A percentile compares a stretch with the other conserved stretches of the same genome.
These are phyloP conservation scores for Allium cepa DNA, from an alignment of 106 monocot genomes.

Conservation along the genomic window DNA sequence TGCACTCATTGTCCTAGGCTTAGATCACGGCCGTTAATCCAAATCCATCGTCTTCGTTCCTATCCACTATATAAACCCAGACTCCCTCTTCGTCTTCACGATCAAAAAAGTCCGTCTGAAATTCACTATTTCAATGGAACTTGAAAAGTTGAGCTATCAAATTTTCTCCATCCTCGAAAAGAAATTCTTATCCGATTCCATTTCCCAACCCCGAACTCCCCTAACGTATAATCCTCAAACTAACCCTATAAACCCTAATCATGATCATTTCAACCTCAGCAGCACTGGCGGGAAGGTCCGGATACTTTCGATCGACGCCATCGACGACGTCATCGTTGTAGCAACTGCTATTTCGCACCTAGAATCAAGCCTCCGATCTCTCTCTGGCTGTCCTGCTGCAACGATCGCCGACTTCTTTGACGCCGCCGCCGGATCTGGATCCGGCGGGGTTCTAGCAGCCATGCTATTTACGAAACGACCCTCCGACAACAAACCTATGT, in stretches of 20 bases:
- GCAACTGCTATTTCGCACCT: constrained; percentile 44
- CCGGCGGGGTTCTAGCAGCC: constrained; percentile 51
- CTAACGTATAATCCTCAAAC: neutral
- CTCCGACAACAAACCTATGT: constrained; percentile 13
- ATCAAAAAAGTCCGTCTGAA: no score
- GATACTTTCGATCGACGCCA: constrained; percentile 67
- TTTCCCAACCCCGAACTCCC: neutral
- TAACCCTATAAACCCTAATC: no score
- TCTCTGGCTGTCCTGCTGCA: constrained; percentile 33
- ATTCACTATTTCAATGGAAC: neutral
- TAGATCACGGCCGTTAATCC: no score
- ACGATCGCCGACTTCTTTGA: constrained; percentile 71
- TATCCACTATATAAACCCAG: no score
- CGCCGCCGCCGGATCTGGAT: constrained; percentile 78
- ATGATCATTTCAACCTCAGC: no score
- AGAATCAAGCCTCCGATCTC: constrained; percentile 32
- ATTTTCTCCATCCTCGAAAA: constrained; percentile 22
- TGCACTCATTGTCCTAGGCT: no score
- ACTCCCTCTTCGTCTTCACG: no score
- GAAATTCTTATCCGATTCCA: constrained; percentile 18
- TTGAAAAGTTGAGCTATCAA: constrained; percentile 16
- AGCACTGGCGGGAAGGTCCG: constrained; percentile 27
- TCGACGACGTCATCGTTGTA: constrained; percentile 28
- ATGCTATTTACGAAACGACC: constrained; percentile 41
- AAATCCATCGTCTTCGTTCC: no score